Evolutionary conservation across 768 basidiomycete genomes (phyloP), one percentile per base, ranked within the genome.

Genomic region (Rhodocollybia butyracea): DNA sequence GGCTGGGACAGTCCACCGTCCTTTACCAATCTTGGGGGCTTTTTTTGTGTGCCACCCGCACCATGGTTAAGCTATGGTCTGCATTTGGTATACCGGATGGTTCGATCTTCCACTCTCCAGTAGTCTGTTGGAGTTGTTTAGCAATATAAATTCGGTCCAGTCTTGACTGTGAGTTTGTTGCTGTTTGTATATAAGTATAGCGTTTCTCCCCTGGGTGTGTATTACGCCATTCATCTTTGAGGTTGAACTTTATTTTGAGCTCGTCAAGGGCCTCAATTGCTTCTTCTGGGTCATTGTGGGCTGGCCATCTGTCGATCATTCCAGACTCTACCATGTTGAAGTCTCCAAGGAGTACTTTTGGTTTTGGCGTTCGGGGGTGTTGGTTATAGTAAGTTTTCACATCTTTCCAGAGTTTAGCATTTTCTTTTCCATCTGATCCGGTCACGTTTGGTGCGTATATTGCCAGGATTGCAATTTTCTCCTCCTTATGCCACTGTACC

Each of bases 371-470:
- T 2, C 50, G 21, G 27, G 47, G 47, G 51, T 39, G 43, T 24
- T 2, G 41, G 36, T 53, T 40, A 13, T 50, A 66, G 26, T 22
- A 51, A 1, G 47, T 22, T 12, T 58, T 15, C 5, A 68, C 53
- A 3, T 60, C 42, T 19, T 54, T 34, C 70, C 69, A 75, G 62
- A 76, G 74, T 0, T 47, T 13, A 2, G 50, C 52, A 24, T 76
- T 71, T n/a, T 67, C 62, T 0, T 19, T 22, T 1, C 48, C 34
- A 29, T 57, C 47, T 3, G 2, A 7, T n/a, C n/a, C n/a, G n/a
- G n/a, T n/a, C n/a, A n/a, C n/a, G 51, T 73, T 74, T 0, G 73
- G 76, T 3, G 74, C 67, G 38, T 76, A 76, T 0, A 76, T 47
- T 5, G 60, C 70, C 0, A 76, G 60, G 0, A 76, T 57, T 2